These are phyloP conservation scores for Cladophialophora immunda DNA, from an alignment of 2,329 filamentous ascomycete genomes.

Conservation along the genomic window DNA sequence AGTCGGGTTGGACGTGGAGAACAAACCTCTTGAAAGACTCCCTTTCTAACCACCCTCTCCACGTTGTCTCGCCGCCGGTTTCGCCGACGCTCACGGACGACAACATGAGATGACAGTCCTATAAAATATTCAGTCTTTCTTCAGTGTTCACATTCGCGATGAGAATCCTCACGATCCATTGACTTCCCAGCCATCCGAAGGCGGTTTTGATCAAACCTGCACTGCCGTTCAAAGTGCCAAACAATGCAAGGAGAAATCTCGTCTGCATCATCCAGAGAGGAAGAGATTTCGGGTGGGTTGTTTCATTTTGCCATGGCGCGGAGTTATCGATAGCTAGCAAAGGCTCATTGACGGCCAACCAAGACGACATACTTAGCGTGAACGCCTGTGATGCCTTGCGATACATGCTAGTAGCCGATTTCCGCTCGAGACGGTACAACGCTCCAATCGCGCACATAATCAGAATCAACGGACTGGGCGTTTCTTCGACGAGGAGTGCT, in stretches of 20 bases:
- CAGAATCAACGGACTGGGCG: neutral
- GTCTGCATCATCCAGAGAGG: neutral
- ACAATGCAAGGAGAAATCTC: neutral
- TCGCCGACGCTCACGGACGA: too few relatives aligned
- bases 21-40: too few relatives aligned
- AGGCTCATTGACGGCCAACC: neutral
- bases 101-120: too few relatives aligned
- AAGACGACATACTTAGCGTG: neutral
- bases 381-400: constrained; percentile 1
- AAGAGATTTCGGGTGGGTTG: neutral
- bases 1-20: too few relatives aligned
- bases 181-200: too few relatives aligned
- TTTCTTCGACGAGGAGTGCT: neutral
- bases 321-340: neutral
- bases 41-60: too few relatives aligned
- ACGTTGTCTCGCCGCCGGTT: too few relatives aligned
- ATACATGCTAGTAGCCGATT: neutral
- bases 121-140: too few relatives aligned
- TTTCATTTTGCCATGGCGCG: neutral
- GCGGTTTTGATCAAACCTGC: neutral
- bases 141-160: too few relatives aligned
- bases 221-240: constrained; percentile 1
- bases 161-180: too few relatives aligned
- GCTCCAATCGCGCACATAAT: constrained; percentile 7
- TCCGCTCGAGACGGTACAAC: neutral